Conservation (phyloP, 2,329 filamentous ascomycete genomes). For the Stachybotrys chlorohalonatus region DNA sequence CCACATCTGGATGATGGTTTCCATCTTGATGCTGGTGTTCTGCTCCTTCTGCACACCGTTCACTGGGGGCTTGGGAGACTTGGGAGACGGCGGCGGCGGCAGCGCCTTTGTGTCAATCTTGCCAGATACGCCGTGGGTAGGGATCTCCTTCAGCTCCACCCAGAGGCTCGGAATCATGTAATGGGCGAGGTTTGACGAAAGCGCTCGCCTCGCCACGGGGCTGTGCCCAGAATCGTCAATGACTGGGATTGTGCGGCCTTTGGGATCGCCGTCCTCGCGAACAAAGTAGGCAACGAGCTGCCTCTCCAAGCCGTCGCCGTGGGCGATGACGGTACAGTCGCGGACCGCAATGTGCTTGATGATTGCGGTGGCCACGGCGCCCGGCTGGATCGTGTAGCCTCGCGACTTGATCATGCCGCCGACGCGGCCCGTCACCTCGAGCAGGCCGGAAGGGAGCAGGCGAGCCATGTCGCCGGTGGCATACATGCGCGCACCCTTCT, state of each 20-base stretch:
- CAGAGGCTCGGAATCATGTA: slow-evolving; percentile 79
- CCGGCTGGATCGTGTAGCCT: slow-evolving; percentile 69
- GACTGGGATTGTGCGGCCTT: slow-evolving; percentile 50
- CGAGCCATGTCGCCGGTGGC: slow-evolving; percentile 64
- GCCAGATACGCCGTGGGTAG: slow-evolving; percentile 70
- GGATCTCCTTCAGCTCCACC: slow-evolving; percentile 62
- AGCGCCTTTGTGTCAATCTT: slow-evolving; percentile 68
- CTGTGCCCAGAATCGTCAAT: slow-evolving; percentile 66
- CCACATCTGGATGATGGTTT: slow-evolving; percentile 65
- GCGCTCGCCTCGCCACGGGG: slow-evolving; percentile 53
- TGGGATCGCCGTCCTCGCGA: slow-evolving; percentile 43
- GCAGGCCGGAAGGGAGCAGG: slow-evolving; percentile 54
- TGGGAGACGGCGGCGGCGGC: slow-evolving; percentile 49
- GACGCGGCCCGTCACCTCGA: slow-evolving; percentile 69
- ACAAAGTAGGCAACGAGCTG: slow-evolving; percentile 73
- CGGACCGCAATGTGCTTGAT: slow-evolving; percentile 60
- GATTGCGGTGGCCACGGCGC: slow-evolving; percentile 67
- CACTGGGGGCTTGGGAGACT: slow-evolving; percentile 12
- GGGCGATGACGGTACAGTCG: slow-evolving; percentile 62
- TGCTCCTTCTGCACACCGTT: slow-evolving; percentile 30
- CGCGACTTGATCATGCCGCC: slow-evolving; percentile 76
- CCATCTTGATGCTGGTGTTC: slow-evolving; percentile 55
- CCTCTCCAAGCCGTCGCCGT: slow-evolving; percentile 66
- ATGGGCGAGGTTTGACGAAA: slow-evolving; percentile 61
- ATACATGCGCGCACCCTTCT: slow-evolving; percentile 60